Conservation (phyloP, 352 stramenopile genomes). For the Poterioochromonas sp. region DNA sequence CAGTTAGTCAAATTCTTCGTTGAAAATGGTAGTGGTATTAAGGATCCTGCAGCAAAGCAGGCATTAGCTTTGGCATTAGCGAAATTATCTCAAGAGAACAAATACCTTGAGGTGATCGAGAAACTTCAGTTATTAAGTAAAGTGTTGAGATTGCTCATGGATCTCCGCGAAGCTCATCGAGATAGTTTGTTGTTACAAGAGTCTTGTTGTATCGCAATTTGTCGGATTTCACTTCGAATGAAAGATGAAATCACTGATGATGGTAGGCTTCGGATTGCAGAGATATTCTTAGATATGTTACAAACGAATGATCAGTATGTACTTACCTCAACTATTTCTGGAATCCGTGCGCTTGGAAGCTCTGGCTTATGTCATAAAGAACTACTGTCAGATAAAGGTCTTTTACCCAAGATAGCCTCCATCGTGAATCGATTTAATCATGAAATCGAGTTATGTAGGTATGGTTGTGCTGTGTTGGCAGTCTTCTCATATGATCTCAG, state of each 20-base stretch:
- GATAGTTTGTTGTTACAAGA: conserved; percentile 9
- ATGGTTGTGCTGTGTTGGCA: conserved; percentile 29
- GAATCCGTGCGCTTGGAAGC: background rate
- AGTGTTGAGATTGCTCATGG: background rate
- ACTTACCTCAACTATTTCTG: background rate
- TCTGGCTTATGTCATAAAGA: conserved; percentile 1
- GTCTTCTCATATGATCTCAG: conserved; percentile 29
- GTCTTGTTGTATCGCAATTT: conserved; percentile 26
- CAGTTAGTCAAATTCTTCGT: conserved; percentile 24
- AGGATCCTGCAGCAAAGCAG: conserved; percentile 11
- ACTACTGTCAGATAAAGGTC: background rate
- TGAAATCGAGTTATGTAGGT: conserved; percentile 23
- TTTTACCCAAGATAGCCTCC: conserved; percentile 3
- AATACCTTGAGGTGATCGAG: conserved; percentile 23
- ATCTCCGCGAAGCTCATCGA: background rate
- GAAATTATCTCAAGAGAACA: conserved; percentile 23
- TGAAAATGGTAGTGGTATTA: background rate
- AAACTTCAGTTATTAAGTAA: background rate
- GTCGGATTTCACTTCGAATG: conserved; percentile 14
- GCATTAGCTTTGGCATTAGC: conserved; percentile 27
- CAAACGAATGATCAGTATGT: background rate
- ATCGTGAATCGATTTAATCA: background rate
- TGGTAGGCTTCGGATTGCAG: background rate
- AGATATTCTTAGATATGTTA: conserved; percentile 18
- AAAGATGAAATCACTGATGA: background rate